These are phyloP conservation scores for Alternaria metachromatica DNA, from an alignment of 2,329 filamentous ascomycete genomes.

Conservation along the genomic window DNA sequence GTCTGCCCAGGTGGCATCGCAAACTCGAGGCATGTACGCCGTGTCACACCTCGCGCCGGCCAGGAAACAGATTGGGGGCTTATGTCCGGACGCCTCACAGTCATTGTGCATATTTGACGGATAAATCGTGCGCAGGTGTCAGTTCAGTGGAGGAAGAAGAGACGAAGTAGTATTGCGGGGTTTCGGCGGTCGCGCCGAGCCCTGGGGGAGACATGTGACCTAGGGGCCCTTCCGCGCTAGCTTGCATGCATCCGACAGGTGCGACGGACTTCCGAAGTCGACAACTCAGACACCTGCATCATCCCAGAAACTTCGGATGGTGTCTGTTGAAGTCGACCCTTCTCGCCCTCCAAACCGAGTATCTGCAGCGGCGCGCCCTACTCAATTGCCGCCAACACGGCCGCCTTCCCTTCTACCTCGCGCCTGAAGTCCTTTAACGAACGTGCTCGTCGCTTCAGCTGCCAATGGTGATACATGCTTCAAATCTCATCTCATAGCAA, in stretches of 20 bases:
- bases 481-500: neutral
- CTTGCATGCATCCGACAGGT: neutral
- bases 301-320: neutral
- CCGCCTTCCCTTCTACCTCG: neutral
- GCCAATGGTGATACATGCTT: neutral
- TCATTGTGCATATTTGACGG: neutral
- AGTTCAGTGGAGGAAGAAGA: neutral
- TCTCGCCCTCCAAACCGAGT: neutral
- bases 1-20: neutral
- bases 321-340: neutral
- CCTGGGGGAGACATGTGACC: neutral
- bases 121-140: neutral
- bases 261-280: neutral
- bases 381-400: neutral
- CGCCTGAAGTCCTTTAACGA: neutral
- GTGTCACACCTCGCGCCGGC: neutral
- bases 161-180: neutral
- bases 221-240: neutral
- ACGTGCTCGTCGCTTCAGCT: neutral
- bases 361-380: neutral
- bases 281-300: neutral
- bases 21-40: no score
- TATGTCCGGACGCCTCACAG: neutral
- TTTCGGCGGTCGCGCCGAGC: neutral
- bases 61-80: neutral